phyloP scores from a whole-genome alignment of 2,329 filamentous ascomycete species.

The Diaporthe citrichinensis region DNA sequence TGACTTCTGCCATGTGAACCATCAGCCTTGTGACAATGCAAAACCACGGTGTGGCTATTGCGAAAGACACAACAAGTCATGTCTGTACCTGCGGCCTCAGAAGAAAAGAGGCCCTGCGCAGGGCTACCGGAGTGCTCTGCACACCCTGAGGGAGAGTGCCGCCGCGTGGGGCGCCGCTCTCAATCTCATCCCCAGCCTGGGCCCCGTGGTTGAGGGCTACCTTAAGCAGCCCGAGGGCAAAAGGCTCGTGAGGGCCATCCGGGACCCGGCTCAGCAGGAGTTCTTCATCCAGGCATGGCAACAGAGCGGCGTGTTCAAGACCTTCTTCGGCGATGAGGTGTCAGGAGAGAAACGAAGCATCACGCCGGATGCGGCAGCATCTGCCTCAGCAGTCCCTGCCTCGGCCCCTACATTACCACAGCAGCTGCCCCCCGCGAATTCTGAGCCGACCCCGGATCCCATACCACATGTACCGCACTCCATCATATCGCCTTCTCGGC shows the following conservation, averaged over 20 bases:
- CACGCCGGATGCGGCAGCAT: slow-evolving; percentile 22
- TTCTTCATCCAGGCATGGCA: slow-evolving; percentile 54
- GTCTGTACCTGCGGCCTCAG: slow-evolving; percentile 55
- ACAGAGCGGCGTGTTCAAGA: slow-evolving; percentile 52
- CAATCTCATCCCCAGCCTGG: slow-evolving; percentile 53
- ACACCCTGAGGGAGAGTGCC: slow-evolving; percentile 56
- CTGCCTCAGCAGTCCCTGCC: slow-evolving; percentile 16
- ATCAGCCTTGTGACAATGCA: slow-evolving; percentile 64
- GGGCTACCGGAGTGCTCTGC: slow-evolving; percentile 55
- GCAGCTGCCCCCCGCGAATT: neutral
- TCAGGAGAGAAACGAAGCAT: slow-evolving; percentile 35
- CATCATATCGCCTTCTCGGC: slow-evolving; percentile 29
- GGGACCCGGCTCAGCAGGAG: slow-evolving; percentile 54
- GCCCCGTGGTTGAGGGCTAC: slow-evolving; percentile 54
- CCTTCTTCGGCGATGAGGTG: slow-evolving; percentile 51
- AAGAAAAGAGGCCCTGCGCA: slow-evolving; percentile 56
- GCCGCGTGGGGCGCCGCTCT: slow-evolving; percentile 56
- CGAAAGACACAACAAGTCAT: slow-evolving; percentile 55
- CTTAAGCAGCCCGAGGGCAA: slow-evolving; percentile 50
- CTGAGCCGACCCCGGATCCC: slow-evolving; percentile 9
- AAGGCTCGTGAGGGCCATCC: slow-evolving; percentile 50
- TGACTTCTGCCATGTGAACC: slow-evolving; percentile 63
- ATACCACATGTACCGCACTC: slow-evolving; percentile 29
- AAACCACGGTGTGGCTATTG: slow-evolving; percentile 62
- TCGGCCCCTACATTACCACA: slow-evolving; percentile 26